Evolutionary conservation across 2,329 filamentous ascomycete genomes (phyloP).

Genomic region (Xylaria sp.): DNA sequence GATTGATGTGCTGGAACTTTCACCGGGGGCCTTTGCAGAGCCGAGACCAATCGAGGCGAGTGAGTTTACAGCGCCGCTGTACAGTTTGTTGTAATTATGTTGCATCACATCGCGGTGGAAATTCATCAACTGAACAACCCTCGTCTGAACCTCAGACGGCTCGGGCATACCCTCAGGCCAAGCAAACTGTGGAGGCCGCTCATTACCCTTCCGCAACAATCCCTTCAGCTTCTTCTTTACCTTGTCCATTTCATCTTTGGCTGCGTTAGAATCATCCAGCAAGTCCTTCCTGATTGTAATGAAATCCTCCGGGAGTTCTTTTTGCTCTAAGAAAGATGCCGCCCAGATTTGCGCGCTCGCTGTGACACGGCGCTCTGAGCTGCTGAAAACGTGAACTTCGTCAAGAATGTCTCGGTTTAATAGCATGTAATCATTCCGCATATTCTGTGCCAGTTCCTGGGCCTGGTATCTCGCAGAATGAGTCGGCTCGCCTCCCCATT

Average conservation of each 20-base stretch:
- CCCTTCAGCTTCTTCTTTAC: conserved; percentile 99
- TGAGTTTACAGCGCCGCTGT: conserved; percentile 72
- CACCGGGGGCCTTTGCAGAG: conserved; percentile 58
- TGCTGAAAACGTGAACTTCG: conserved; percentile 94
- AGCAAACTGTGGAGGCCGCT: conserved; percentile 94
- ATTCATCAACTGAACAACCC: conserved; percentile 96
- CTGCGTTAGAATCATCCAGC: conserved; percentile 95
- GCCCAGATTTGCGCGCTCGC: conserved; percentile 98
- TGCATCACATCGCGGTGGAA: conserved; percentile 97
- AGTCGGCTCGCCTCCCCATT: conserved; percentile 98
- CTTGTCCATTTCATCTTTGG: conserved; percentile 99
- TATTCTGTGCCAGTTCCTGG: conserved; percentile 92
- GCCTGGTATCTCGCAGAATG: conserved; percentile 97
- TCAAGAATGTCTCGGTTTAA: conserved; percentile 93
- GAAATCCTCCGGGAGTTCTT: conserved; percentile 85
- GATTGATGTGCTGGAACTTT: conserved; percentile 56
- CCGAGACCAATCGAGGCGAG: conserved; percentile 67
- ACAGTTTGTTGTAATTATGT: conserved; percentile 86
- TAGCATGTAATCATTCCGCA: conserved; percentile 92
- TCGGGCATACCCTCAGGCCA: conserved; percentile 97
- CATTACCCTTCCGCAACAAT: conserved; percentile 88
- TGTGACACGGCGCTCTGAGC: conserved; percentile 92
- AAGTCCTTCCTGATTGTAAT: conserved; percentile 94
- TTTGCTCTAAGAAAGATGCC: conserved; percentile 85
- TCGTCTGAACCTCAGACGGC: conserved; percentile 89